These are phyloP conservation scores for barley (Hordeum vulgare) DNA, from an alignment of 176 grass and related monocot species.

Conservation along the genomic window DNA sequence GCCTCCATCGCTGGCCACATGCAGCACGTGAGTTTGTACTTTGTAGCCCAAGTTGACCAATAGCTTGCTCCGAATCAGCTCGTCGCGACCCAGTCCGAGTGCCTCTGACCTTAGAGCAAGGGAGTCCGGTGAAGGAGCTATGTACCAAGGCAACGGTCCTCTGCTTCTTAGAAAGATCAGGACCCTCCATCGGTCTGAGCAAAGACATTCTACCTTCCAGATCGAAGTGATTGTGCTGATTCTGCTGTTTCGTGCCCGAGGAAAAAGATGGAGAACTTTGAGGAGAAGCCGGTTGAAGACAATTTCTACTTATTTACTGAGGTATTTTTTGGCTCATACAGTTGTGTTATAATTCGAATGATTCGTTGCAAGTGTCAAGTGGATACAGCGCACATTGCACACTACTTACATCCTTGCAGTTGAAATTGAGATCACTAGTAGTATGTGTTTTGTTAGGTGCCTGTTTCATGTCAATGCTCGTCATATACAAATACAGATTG, in stretches of 20 bases:
- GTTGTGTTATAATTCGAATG: too few relatives aligned
- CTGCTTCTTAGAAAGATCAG: neutral
- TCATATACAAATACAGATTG: neutral
- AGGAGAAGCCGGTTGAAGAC: too few relatives aligned
- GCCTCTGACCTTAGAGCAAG: constrained; percentile 47
- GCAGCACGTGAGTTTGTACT: too few relatives aligned
- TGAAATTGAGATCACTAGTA: neutral
- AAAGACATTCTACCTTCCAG: too few relatives aligned
- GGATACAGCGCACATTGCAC: too few relatives aligned
- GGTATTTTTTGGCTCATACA: constrained; percentile 11
- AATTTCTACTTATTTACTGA: constrained; percentile 43
- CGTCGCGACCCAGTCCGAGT: constrained; percentile 18
- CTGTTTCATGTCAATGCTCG: neutral
- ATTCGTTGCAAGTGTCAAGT: too few relatives aligned
- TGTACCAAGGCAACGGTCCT: constrained; percentile 33
- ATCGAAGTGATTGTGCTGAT: too few relatives aligned
- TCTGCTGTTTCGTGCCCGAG: too few relatives aligned
- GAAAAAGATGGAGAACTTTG: too few relatives aligned
- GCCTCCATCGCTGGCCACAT: too few relatives aligned
- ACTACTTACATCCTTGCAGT: too few relatives aligned
- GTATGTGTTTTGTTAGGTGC: neutral
- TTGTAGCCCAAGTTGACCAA: neutral
- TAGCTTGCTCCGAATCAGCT: neutral
- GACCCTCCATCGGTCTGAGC: too few relatives aligned
- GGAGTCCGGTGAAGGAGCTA: constrained; percentile 43